phyloP scores from a whole-genome alignment of 192 early-diverging fungal genomes.

The Funneliformis geosporum region DNA sequence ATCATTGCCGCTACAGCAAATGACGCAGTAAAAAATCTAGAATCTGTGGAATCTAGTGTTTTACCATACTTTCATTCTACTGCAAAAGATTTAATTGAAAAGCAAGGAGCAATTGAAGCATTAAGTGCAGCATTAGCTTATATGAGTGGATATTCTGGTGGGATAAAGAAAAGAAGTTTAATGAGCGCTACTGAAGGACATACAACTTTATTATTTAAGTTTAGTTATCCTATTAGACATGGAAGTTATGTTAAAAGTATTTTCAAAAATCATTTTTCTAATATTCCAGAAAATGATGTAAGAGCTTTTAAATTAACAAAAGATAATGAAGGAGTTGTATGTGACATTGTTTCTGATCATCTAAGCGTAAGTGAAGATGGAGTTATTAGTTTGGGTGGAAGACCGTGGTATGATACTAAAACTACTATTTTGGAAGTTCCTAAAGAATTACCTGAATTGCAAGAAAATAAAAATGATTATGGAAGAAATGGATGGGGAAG shows the following conservation, averaged over 20 bases:
- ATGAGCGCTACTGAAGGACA: constrained; percentile 80
- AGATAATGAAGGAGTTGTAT: constrained; percentile 81
- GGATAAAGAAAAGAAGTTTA: constrained; percentile 80
- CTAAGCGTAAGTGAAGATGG: constrained; percentile 63
- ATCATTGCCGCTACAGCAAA: constrained; percentile 80
- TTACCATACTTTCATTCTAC: constrained; percentile 76
- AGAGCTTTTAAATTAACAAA: constrained; percentile 81
- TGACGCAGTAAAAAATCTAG: constrained; percentile 73
- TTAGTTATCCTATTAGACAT: constrained; percentile 70
- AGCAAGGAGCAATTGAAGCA: constrained; percentile 69
- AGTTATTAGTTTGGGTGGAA: constrained; percentile 34
- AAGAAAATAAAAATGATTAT: constrained; percentile 53
- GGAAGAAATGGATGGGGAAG: constrained; percentile 45
- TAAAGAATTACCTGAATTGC: constrained; percentile 78
- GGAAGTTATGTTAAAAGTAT: constrained; percentile 83
- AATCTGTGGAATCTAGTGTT: constrained; percentile 69
- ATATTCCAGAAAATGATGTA: constrained; percentile 72
- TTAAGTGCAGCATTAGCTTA: constrained; percentile 85
- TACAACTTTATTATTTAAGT: constrained; percentile 77
- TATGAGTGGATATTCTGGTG: constrained; percentile 82
- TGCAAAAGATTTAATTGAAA: constrained; percentile 73
- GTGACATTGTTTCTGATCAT: constrained; percentile 76
- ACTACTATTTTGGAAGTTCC: constrained; percentile 72
- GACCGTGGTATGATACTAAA: constrained; percentile 50
- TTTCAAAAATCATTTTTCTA: constrained; percentile 68